Base-by-base conservation (phyloP, 371 early-diverging fungal genomes). In the Mucor velutinosus region DNA sequence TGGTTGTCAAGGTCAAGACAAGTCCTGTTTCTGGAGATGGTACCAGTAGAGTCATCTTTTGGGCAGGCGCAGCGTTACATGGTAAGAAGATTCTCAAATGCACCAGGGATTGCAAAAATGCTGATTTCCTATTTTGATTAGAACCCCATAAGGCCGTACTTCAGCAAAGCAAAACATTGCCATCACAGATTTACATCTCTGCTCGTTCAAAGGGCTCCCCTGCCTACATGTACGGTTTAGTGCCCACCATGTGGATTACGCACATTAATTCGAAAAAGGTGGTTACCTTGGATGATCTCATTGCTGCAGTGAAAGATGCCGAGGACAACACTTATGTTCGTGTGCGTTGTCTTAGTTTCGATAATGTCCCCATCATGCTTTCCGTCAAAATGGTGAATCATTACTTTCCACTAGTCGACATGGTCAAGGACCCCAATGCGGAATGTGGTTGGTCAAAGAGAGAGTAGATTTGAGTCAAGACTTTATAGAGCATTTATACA, bases 131-230 rank as follows among this genome's bases (percentile, higher is more conserved):
- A 43, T 29, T 33, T 43, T 47, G 21, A 25, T 58, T 69, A 80
- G 92, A 90, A 76, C 94, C 95, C n/a, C 94, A 95, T 78, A 86
- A 90, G 61, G 93, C 94, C 1, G 93, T 92, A 1, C 75, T 90
- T 37, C 92, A 91, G 70, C 95, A 94, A 74, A 88, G 89, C 71
- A 88, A 89, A 58, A 83, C 79, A 0, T 73, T 92, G 30, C 93
- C 93, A 4, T 88, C 89, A 12, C 81, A 85, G 8, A 89, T 93
- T 33, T 95, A 95, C 77, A 88, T 93, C 5, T 86, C 89, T 7
- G 89, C 84, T 30, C 79, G 92, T 11, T 75, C 89, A 23, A 84
- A 87, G 59, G 96, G 97, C 5, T 90, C 90, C 1, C 96, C 95
- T 3, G 89, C 92, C 7, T 91, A 88, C 62, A 90, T 90, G 90